phyloP scores from a whole-genome alignment of 192 early-diverging fungal species.

The Pilaira anomala region DNA sequence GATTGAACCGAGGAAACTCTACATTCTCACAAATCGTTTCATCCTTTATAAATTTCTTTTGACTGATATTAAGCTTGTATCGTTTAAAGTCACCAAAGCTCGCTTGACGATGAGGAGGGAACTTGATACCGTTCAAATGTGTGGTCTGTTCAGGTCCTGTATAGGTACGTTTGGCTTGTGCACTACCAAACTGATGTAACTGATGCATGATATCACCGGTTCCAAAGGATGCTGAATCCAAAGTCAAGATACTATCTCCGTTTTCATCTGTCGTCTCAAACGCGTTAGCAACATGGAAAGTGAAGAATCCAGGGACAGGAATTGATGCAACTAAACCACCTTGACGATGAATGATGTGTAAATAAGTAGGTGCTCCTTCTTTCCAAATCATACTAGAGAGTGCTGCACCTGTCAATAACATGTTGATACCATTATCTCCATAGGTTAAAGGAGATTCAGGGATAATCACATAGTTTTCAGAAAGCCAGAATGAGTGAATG shows the following conservation, averaged over 20 bases:
- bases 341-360: constrained; percentile 10
- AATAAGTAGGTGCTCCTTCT: background rate
- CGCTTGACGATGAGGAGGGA: background rate
- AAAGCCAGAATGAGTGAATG: constrained; percentile 53
- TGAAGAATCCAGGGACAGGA: constrained; percentile 1
- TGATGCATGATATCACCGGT: constrained; percentile 4
- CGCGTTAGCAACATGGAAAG: constrained; percentile 15
- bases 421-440: constrained; percentile 13
- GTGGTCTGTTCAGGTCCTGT: background rate
- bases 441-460: constrained; percentile 47
- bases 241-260: background rate
- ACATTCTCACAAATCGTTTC: background rate
- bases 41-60: background rate
- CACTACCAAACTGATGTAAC: background rate
- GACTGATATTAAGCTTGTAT: background rate
- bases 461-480: constrained; percentile 56
- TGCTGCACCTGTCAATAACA: background rate
- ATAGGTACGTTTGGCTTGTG: background rate
- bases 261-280: background rate
- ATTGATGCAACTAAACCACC: constrained; percentile 10
- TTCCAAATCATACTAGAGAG: constrained; percentile 6
- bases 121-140: constrained; percentile 1
- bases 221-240: constrained; percentile 11
- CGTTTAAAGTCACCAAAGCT: constrained; percentile 9
- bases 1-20: constrained; percentile 10